Evolutionary conservation across 495 filamentous ascomycete genomes (phyloP), one percentile per base, ranked within the genome.

Genomic region (Cladorrhinum samala): DNA sequence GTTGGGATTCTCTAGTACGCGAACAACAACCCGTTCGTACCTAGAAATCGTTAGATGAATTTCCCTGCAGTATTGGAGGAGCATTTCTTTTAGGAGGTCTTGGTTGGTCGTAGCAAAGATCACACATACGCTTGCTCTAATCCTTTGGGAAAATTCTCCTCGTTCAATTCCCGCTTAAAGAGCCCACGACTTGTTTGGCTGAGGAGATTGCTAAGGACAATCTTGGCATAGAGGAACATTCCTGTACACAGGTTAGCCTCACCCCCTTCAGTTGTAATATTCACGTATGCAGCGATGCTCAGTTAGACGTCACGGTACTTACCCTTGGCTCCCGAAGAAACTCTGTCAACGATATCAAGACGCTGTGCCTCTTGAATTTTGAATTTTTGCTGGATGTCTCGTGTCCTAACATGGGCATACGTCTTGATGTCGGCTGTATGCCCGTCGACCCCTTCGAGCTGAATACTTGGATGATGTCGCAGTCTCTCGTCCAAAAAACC

Each of bases 141-240:
- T 11, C 24, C 19, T 20, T 42, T 42, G 1, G 2, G 49, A 19
- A 50, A 50, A 9, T 50, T 50, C 1, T 50, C 49, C 6, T 19
- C 1, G 6, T 16, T 6, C 13, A 50, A 23, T 36, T 50, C 49
- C 5, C 27, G 19, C 19, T 50, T 50, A n/a, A 50, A 23, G 24
- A 41, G 16, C 6, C 21, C 49, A 16, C 18, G 33, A 14, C 36
- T 21, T 13, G 8, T 18, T 16, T 50, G 49, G 17, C 27, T 17
- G 9, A 23, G 17, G 9, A 50, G 49, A 25, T 50, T 41, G 14
- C 13, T 3, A n/a, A 41, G 37, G 16, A 50, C 49, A 16, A 50
- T 20, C 14, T 50, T 50, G 2, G 49, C 49, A 20, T 50, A 50
- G 3, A 50, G 21, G 25, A 50, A 50, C 49, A 50, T 50, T 20